Conservation (phyloP, 768 basidiomycete genomes). For the Amyloporia xantha region DNA sequence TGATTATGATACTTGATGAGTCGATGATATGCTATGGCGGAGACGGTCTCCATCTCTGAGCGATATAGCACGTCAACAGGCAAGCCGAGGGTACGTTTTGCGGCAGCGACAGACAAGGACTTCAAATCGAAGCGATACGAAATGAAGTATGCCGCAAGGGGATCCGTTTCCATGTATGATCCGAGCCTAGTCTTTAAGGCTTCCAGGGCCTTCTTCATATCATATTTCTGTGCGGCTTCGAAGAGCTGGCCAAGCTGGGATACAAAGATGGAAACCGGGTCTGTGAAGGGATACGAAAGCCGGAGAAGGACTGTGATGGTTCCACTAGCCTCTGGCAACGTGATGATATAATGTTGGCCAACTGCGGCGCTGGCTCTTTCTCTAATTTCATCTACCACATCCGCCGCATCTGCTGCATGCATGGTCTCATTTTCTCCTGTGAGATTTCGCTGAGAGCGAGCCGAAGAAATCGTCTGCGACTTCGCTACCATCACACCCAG, state of each 20-base stretch:
- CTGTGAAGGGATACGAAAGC: not conserved
- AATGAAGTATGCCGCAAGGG: not conserved
- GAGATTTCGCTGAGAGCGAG: no score
- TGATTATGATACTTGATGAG: not conserved
- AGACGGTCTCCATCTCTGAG: not conserved
- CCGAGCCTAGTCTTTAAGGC: not conserved
- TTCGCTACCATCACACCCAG: constrained; percentile 8
- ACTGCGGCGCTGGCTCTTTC: no score
- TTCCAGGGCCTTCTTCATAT: constrained; percentile 1
- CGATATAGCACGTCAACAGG: not conserved
- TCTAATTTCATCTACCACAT: no score
- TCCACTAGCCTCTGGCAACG: not conserved
- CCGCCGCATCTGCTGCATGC: no score
- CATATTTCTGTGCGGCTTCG: constrained; percentile 5
- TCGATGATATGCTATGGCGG: not conserved
- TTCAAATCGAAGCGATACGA: not conserved
- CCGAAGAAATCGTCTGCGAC: not conserved
- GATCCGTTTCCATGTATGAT: not conserved
- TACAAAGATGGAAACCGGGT: not conserved
- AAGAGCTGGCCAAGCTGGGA: not conserved
- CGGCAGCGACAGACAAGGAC: not conserved
- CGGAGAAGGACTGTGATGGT: constrained; percentile 6
- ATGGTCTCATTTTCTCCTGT: not conserved
- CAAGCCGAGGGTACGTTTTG: not conserved
- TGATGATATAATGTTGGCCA: not conserved